Conservation (phyloP, 1,139 yeast species). For the Arxiozyma bovina region DNA sequence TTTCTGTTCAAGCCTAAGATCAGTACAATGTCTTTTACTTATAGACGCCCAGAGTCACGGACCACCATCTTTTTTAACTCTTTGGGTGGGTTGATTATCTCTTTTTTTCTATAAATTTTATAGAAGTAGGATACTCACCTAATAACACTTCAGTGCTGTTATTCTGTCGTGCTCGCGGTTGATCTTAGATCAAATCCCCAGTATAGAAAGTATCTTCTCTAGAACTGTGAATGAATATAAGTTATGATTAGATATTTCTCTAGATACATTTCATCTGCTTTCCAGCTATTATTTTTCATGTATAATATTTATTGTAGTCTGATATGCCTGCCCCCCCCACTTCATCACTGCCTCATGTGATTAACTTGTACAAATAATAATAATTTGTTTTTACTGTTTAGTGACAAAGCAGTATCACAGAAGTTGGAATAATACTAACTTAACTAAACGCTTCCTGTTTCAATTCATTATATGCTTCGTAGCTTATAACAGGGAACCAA, state of each 20-base stretch:
- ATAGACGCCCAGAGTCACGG: slow-evolving; percentile 96
- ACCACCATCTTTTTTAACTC: slow-evolving; percentile 15
- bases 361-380: too few species aligned
- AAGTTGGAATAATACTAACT: too few species aligned
- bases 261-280: slow-evolving; percentile 6
- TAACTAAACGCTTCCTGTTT: too few species aligned
- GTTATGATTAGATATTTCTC: slow-evolving; percentile 16
- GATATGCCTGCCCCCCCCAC: too few species aligned
- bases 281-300: too few species aligned
- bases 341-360: too few species aligned
- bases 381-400: too few species aligned
- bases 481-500: too few species aligned
- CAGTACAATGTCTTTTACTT: slow-evolving; percentile 59
- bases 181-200: slow-evolving; percentile 49
- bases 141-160: slow-evolving; percentile 8
- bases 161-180: slow-evolving; percentile 79
- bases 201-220: slow-evolving; percentile 14
- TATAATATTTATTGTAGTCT: too few species aligned
- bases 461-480: too few species aligned
- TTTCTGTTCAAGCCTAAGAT: slow-evolving; percentile 9
- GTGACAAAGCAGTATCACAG: too few species aligned
- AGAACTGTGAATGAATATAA: slow-evolving; percentile 16
- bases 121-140: neutral
- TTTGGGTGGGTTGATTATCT: slow-evolving; percentile 2
- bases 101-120: neutral